phyloP scores from a whole-genome alignment of 2,329 filamentous ascomycete genomes.

The Pyricularia grisea region DNA sequence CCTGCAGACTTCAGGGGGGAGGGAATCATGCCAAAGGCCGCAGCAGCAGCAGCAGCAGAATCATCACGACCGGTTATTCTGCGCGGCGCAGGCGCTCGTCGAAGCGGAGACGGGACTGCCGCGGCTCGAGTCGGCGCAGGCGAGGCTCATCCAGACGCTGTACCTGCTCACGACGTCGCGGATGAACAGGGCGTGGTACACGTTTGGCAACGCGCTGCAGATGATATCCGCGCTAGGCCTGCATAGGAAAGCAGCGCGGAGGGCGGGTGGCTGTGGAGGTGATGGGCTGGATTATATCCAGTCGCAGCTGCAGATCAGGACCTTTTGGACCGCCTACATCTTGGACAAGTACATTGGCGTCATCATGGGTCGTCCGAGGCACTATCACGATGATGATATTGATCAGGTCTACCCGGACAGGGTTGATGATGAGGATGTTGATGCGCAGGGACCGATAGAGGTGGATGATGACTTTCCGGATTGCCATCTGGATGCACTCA shows the following conservation, averaged over 20 bases:
- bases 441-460: slow-evolving; percentile 24
- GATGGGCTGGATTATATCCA: slow-evolving; percentile 17
- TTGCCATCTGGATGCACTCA: slow-evolving; percentile 18
- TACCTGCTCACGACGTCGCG: slow-evolving; percentile 34
- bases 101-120: slow-evolving; percentile 27
- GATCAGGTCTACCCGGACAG: slow-evolving; percentile 42
- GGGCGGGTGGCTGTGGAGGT: slow-evolving; percentile 11
- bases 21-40: no score
- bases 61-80: slow-evolving; percentile 20
- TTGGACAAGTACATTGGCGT: slow-evolving; percentile 56
- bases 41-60: neutral
- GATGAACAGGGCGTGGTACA: slow-evolving; percentile 36
- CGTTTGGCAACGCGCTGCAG: slow-evolving; percentile 32
- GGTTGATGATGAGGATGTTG: slow-evolving; percentile 49
- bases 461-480: slow-evolving; percentile 27
- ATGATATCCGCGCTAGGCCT: slow-evolving; percentile 29
- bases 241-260: slow-evolving; percentile 18
- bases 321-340: slow-evolving; percentile 57
- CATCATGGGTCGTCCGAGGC: slow-evolving; percentile 48
- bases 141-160: slow-evolving; percentile 29
- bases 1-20: neutral
- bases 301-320: slow-evolving; percentile 27
- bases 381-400: slow-evolving; percentile 57
- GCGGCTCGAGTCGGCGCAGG: slow-evolving; percentile 29
- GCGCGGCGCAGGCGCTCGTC: slow-evolving; percentile 26